phyloP scores from a whole-genome alignment of 371 early-diverging fungal genomes.

The Neoconidiobolus thromboides region DNA sequence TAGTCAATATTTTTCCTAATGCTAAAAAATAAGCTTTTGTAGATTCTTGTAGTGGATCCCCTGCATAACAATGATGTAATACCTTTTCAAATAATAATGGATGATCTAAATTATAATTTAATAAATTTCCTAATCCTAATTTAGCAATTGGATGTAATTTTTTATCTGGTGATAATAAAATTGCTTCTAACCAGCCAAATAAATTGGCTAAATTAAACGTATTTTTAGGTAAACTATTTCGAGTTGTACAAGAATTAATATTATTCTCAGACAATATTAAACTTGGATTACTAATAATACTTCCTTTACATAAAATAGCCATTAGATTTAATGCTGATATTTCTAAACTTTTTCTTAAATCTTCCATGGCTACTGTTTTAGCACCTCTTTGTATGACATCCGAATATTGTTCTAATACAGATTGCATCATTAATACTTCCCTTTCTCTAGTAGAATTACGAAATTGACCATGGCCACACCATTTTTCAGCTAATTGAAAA shows the following conservation, averaged over 20 bases:
- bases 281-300: neutral
- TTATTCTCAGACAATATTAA: too few species aligned
- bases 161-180: slow-evolving; percentile 41
- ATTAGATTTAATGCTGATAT: slow-evolving; percentile 66
- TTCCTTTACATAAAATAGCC: slow-evolving; percentile 64
- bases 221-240: slow-evolving; percentile 8
- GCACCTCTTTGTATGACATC: slow-evolving; percentile 42
- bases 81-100: slow-evolving; percentile 39
- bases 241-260: slow-evolving; percentile 8
- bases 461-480: slow-evolving; percentile 74
- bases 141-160: slow-evolving; percentile 28
- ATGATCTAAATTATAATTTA: slow-evolving; percentile 46
- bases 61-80: slow-evolving; percentile 53
- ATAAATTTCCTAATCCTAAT: slow-evolving; percentile 36
- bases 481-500: slow-evolving; percentile 74
- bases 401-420: slow-evolving; percentile 53
- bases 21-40: slow-evolving; percentile 59
- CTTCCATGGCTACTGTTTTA: slow-evolving; percentile 45
- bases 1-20: slow-evolving; percentile 38
- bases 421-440: slow-evolving; percentile 52
- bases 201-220: slow-evolving; percentile 23
- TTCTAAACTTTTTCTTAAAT: slow-evolving; percentile 55
- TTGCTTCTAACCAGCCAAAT: slow-evolving; percentile 38
- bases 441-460: slow-evolving; percentile 37
- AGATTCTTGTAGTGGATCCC: slow-evolving; percentile 31